Evolutionary conservation across 495 filamentous ascomycete genomes (phyloP).

Genomic region (Annulohypoxylon bovei): DNA sequence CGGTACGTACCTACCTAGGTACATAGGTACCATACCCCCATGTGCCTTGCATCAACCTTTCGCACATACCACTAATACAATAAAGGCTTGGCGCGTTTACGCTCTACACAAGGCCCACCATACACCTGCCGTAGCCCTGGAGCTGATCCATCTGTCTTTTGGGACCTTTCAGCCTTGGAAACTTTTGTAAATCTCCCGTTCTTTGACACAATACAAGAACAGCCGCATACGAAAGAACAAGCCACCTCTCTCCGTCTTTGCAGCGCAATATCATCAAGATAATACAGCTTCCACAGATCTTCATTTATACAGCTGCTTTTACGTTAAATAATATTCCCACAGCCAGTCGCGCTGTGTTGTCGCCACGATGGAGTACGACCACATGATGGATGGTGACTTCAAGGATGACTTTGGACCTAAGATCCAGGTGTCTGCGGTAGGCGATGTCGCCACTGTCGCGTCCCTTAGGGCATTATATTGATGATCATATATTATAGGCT

Average conservation of each 20-base stretch:
- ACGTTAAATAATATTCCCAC: constrained; percentile 10
- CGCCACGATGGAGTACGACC: constrained; percentile 71
- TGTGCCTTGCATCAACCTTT: background rate
- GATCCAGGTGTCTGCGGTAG: constrained; percentile 76
- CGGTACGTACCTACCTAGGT: too few relatives aligned
- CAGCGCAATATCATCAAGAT: background rate
- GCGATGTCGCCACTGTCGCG: constrained; percentile 30
- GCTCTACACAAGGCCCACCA: background rate
- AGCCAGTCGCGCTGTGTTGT: background rate
- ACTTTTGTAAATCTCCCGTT: constrained; percentile 46
- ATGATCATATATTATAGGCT: constrained; percentile 59
- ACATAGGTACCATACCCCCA: too few relatives aligned
- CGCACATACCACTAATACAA: background rate
- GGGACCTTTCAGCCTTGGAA: constrained; percentile 42
- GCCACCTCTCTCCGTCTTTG: background rate
- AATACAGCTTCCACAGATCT: background rate
- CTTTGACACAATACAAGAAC: constrained; percentile 1
- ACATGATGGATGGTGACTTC: constrained; percentile 71
- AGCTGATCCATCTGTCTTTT: background rate
- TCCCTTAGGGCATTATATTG: constrained; percentile 1
- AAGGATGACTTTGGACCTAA: constrained; percentile 62
- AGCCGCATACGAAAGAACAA: background rate
- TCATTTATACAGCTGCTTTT: background rate
- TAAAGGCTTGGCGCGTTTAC: background rate
- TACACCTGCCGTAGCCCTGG: background rate